Base-by-base conservation (phyloP, 805 yeast genomes). In the Wickerhamiella qilinensis region DNA sequence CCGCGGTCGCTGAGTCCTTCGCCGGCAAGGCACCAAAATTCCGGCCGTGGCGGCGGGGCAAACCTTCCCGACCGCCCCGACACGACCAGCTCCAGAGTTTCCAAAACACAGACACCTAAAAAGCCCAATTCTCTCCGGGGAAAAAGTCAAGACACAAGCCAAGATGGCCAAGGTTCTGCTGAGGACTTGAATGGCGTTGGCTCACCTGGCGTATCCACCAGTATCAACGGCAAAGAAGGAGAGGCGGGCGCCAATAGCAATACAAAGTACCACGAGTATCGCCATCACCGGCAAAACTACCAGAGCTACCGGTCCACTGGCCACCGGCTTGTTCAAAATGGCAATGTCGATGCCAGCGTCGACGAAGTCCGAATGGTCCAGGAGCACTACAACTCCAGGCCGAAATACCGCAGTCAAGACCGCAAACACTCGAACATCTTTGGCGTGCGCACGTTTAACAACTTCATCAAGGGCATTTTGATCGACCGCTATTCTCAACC, bases 371-470 rank as follows among this genome's bases (percentile, higher is more conserved):
- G 47, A 24, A 69, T 81, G 39, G 93, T 91, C 24, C 67, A 85
- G 45, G 65, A 70, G 36, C 95, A 84, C 58, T 91, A 91, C 57
- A 91, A 91, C 57, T 79, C 80, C 46, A 69, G 93, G 50, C 77
- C 94, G 0, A 70, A 71, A 46, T 71, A 73, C 1, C 75, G 75
- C 44, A 60, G 59, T 20, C 70, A 68, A 39, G 67, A 68, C 34
- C 69, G 99, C 47, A 66, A 75, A 16, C 63, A 71, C 27, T 84
- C 96, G 0, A 86, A 91, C 9, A 88, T 91, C 53, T 76, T 79
- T 59, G 80, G 81, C 50, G 64, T 91, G 45, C 68, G 96, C 43
- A 77, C 80, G 48, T 91, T 85, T 68, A 91, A 91, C 58, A 91
- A 91, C 55, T 81, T 86, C 43, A 78, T 91, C 51, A 91, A 91